A percentile compares a stretch with the other conserved stretches of the same genome.
These are phyloP conservation scores for Apiospora kogelbergensis DNA, from an alignment of 2,329 filamentous ascomycete genomes.

Conservation along the genomic window DNA sequence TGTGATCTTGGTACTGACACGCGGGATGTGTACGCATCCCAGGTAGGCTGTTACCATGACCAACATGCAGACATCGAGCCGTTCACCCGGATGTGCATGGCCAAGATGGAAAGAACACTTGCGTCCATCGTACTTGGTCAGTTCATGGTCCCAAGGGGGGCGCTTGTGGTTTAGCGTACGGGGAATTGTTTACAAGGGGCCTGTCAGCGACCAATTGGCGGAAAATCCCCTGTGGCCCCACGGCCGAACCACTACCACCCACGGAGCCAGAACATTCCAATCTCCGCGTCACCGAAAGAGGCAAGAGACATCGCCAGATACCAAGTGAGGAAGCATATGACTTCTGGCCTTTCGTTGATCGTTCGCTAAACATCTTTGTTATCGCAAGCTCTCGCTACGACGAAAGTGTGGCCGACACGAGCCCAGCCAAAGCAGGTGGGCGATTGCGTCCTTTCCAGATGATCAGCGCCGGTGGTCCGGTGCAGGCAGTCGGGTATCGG, in stretches of 20 bases:
- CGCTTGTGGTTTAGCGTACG: neutral
- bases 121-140: neutral
- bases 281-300: neutral
- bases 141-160: neutral
- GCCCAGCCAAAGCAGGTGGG: neutral
- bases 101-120: neutral
- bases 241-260: neutral
- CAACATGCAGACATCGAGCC: neutral
- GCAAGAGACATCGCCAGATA: neutral
- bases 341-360: neutral
- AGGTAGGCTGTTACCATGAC: neutral
- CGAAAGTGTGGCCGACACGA: neutral
- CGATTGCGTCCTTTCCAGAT: neutral
- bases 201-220: conserved; percentile 1
- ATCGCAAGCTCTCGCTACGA: neutral
- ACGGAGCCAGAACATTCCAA: neutral
- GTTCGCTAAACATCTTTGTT: neutral
- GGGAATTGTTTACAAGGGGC: neutral
- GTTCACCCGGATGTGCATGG: neutral
- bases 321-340: neutral
- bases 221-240: conserved; percentile 2
- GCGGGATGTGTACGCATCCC: neutral
- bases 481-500: neutral
- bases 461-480: neutral
- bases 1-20: neutral